Evolutionary conservation across 192 early-diverging fungal species (phyloP), one percentile per base, ranked within the genome.

Genomic region (Helicostylum pulchrum): DNA sequence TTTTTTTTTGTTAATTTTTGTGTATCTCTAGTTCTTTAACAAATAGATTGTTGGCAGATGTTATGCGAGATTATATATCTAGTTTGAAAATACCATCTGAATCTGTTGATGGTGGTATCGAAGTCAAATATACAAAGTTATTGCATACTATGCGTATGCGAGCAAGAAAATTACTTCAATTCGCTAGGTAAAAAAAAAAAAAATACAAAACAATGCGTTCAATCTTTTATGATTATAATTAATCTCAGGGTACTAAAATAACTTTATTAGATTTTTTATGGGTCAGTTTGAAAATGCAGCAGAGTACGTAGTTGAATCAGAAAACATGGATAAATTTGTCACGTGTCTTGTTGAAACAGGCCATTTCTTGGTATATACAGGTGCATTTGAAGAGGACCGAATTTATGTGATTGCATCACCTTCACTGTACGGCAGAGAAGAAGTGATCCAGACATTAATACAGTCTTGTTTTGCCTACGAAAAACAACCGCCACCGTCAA

Each of bases 361-460:
- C 36, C 91, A 95, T 55, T 81, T 88, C 47, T 75, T 95, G 61
- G 83, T 93, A 0, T 87, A 85, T 42, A 89, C 89, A 10, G 76
- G 83, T 52, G 80, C 78, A 15, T 89, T 87, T 70, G 87, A 93
- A 68, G 77, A 74, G 30, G 78, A 79, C 36, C 88, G 89, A 0
- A 65, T 88, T 0, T 92, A 89, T 58, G 82, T 95, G n/a, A 79
- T 95, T 64, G 90, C 89, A 8, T 86, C 85, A 64, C 85, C 85
- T 49, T 63, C 61, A 0, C 53, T 76, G 6, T 65, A 49, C 58
- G 65, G 63, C 6, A 49, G 66, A 11, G 52, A 53, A 14, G 61
- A 71, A 8, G 52, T 26, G 8, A 76, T 76, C 44, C 26, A 58
- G 2, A 44, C 50, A 3, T 44, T 76, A 3, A 52, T 72, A 11